Evolutionary conservation across 164 flowering plant species (phyloP).

Genomic region (Santalum album): DNA sequence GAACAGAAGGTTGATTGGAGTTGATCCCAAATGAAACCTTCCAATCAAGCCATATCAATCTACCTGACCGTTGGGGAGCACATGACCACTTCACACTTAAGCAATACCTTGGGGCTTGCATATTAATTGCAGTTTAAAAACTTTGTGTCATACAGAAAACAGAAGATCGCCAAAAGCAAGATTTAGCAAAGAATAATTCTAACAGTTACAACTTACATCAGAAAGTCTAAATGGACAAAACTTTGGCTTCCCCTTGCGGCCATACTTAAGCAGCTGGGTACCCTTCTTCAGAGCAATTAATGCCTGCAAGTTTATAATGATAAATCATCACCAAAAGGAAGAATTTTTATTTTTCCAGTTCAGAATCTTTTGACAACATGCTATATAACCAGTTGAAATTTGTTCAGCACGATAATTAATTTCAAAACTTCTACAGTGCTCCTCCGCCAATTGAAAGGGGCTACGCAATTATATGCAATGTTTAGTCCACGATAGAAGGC

Average conservation of each 20-base stretch:
- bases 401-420: no score
- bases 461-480: no score
- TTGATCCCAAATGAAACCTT: background rate
- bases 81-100: background rate
- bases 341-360: no score
- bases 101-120: no score
- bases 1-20: background rate
- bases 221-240: constrained; percentile 87
- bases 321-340: no score
- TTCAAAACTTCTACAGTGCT: no score
- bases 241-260: constrained; percentile 97
- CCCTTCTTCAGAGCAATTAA: constrained; percentile 84
- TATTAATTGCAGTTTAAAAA: background rate
- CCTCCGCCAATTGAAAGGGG: no score
- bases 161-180: background rate
- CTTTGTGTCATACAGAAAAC: background rate
- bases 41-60: no score
- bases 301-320: constrained; percentile 51
- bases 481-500: no score
- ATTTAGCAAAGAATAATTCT: no score
- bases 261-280: constrained; percentile 88
- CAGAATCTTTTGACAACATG: no score
- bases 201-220: constrained; percentile 38
- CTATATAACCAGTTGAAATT: no score
- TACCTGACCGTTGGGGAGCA: background rate